Percentiles rank a stretch among this genome's conserved stretches.
These are phyloP conservation scores for Fomitopsis pinicola DNA, from an alignment of 1,284 basidiomycete species.

Conservation along the genomic window DNA sequence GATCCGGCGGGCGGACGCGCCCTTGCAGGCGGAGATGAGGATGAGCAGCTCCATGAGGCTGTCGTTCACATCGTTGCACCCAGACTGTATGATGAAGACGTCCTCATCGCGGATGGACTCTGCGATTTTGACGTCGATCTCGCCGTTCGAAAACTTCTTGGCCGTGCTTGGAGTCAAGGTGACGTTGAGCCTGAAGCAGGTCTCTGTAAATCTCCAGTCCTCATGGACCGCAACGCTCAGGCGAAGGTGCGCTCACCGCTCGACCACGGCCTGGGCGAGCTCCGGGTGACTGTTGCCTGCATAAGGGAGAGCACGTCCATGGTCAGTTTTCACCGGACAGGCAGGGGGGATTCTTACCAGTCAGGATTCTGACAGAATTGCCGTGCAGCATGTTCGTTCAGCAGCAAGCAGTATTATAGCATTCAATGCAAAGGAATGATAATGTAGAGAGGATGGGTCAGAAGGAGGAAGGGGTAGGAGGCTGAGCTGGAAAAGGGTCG, in stretches of 20 bases:
- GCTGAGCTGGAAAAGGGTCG: constrained; percentile 1
- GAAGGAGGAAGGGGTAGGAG: constrained; percentile 8
- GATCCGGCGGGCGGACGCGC: constrained; percentile 92
- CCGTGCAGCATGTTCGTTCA: constrained; percentile 72
- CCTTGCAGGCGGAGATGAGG: constrained; percentile 93
- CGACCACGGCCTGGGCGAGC: constrained; percentile 91
- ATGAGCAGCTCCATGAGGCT: constrained; percentile 90
- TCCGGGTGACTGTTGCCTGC: constrained; percentile 97
- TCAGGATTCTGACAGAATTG: constrained; percentile 90
- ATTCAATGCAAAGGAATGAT: constrained; percentile 16
- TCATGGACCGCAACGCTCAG: constrained; percentile 29
- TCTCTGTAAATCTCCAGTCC: constrained; percentile 33
- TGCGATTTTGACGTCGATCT: constrained; percentile 89
- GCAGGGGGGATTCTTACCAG: constrained; percentile 53
- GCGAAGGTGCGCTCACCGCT: constrained; percentile 78
- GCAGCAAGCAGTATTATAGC: constrained; percentile 24
- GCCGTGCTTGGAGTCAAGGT: constrained; percentile 88
- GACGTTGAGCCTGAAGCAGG: constrained; percentile 76
- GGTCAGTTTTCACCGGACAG: constrained; percentile 10
- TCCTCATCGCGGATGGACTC: constrained; percentile 97
- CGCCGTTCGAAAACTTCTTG: constrained; percentile 95
- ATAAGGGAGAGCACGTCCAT: constrained; percentile 4
- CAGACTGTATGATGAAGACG: constrained; percentile 93
- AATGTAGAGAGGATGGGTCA: constrained; percentile 7
- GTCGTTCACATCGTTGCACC: constrained; percentile 76